Percentiles rank a stretch among this genome's conserved stretches.
Evolutionary conservation across 2,329 filamentous ascomycete species (phyloP).

Genomic region (Penicillium nordicum): DNA sequence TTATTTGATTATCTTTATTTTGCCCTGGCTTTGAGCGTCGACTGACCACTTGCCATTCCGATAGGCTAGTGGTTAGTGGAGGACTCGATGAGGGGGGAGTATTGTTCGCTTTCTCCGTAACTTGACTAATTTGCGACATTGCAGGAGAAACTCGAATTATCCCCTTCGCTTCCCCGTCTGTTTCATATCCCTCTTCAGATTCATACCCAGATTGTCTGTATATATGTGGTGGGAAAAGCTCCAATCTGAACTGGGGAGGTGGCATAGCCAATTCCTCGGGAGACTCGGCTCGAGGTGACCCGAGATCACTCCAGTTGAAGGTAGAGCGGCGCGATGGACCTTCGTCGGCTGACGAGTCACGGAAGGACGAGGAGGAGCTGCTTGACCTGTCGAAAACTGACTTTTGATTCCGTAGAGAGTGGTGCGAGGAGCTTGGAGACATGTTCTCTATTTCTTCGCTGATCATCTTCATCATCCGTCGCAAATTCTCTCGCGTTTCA

Average conservation of each 20-base stretch:
- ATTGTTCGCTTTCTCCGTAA: slow-evolving; percentile 27
- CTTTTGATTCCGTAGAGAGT: slow-evolving; percentile 34
- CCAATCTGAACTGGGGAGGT: slow-evolving; percentile 27
- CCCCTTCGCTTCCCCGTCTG: slow-evolving; percentile 31
- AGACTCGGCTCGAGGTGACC: slow-evolving; percentile 32
- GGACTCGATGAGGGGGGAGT: slow-evolving; percentile 25
- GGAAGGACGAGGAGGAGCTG: slow-evolving; percentile 44
- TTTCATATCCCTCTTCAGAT: slow-evolving; percentile 34
- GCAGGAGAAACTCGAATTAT: slow-evolving; percentile 26
- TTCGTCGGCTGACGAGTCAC: slow-evolving; percentile 41
- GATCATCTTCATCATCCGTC: slow-evolving; percentile 36
- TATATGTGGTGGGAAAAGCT: slow-evolving; percentile 35
- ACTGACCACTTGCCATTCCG: slow-evolving; percentile 36
- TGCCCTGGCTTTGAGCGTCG: slow-evolving; percentile 15
- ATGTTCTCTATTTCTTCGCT: slow-evolving; percentile 41
- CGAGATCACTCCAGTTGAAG: slow-evolving; percentile 31
- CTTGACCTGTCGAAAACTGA: slow-evolving; percentile 49
- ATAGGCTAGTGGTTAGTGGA: slow-evolving; percentile 21
- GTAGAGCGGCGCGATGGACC: slow-evolving; percentile 34
- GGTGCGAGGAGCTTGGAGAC: slow-evolving; percentile 44
- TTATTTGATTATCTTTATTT: slow-evolving; percentile 8
- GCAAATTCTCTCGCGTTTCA: slow-evolving; percentile 36
- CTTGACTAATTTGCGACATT: slow-evolving; percentile 31
- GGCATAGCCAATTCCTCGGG: slow-evolving; percentile 30
- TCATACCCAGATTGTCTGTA: slow-evolving; percentile 25